Conservation (phyloP, 176 grass and related monocot genomes). For the Pontederia crassipes region DNA sequence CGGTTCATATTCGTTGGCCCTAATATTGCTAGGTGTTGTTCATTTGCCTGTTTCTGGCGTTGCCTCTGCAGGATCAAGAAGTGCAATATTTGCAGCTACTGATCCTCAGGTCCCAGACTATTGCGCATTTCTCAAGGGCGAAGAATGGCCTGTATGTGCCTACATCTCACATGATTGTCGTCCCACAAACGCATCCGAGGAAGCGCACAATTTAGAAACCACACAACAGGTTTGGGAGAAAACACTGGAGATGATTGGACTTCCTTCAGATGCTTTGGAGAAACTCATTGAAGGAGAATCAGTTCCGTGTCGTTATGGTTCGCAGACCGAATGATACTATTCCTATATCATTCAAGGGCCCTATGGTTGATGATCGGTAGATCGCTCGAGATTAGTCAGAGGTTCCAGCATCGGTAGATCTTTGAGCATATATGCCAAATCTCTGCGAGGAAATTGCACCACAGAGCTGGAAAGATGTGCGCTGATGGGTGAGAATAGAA, state of each 20-base stretch:
- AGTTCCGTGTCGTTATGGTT: conserved; percentile 47
- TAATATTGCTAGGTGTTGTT: not conserved
- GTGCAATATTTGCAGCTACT: conserved; percentile 66
- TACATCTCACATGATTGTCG: conserved; percentile 82
- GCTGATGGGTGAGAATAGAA: too few species aligned
- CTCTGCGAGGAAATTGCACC: too few species aligned
- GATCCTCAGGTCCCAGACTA: conserved; percentile 86
- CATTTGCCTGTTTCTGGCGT: not conserved
- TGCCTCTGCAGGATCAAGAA: conserved; percentile 59
- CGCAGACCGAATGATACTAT: conserved; percentile 17
- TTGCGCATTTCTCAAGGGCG: conserved; percentile 66
- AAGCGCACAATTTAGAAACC: conserved; percentile 76
- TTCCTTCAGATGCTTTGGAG: conserved; percentile 60
- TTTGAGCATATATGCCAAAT: too few species aligned
- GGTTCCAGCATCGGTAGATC: too few species aligned
- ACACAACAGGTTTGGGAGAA: conserved; percentile 71
- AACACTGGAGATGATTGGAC: conserved; percentile 66
- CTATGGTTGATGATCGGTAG: too few species aligned
- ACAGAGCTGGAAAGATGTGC: too few species aligned
- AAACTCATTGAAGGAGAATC: conserved; percentile 57
- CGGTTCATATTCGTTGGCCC: not conserved
- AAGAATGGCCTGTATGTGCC: conserved; percentile 86
- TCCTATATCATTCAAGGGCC: too few species aligned
- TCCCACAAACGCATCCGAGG: conserved; percentile 86
- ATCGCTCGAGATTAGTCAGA: too few species aligned